Percentiles rank a stretch among this genome's conserved stretches.
Conservation (phyloP, 805 yeast species). For the Saccharomyces paradoxus region DNA sequence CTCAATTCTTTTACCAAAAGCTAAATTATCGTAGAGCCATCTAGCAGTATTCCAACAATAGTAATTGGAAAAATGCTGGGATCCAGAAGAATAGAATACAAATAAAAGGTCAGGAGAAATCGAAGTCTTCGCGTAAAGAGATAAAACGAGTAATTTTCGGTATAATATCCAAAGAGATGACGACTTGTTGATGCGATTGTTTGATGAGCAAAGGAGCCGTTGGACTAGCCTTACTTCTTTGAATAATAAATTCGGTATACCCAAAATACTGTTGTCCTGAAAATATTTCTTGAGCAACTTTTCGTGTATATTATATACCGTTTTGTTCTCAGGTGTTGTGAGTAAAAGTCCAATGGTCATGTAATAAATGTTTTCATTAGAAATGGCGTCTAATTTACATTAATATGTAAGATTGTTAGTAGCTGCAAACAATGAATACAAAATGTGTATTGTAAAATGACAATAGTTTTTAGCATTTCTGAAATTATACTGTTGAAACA, state of each 20-base stretch:
- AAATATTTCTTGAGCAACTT: slow-evolving; percentile 16
- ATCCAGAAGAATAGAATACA: slow-evolving; percentile 24
- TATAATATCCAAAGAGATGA: slow-evolving; percentile 33
- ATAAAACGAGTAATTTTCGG: slow-evolving; percentile 23
- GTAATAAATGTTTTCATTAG: slow-evolving; percentile 11
- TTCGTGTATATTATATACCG: slow-evolving; percentile 28
- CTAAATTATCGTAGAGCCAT: slow-evolving; percentile 25
- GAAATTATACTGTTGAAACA: not conserved
- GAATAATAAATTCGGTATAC: slow-evolving; percentile 9
- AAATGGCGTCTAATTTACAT: not conserved
- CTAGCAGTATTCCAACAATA: slow-evolving; percentile 35
- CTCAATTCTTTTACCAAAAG: slow-evolving; percentile 5
- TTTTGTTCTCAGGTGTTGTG: slow-evolving; percentile 32
- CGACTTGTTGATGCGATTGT: slow-evolving; percentile 32
- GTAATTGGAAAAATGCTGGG: slow-evolving; percentile 31
- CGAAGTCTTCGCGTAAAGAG: not conserved
- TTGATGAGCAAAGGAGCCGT: slow-evolving; percentile 28
- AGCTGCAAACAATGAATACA: not conserved
- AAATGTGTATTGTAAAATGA: not conserved
- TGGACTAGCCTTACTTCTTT: slow-evolving; percentile 12
- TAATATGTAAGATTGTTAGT: not conserved
- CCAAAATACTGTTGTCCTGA: not conserved
- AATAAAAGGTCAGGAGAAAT: slow-evolving; percentile 6
- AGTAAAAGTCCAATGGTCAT: slow-evolving; percentile 30
- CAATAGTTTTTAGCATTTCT: not conserved